Percentiles rank a stretch among this genome's conserved stretches.
phyloP scores from a whole-genome alignment of 805 yeast species.

The Ogataea haglerorum region DNA sequence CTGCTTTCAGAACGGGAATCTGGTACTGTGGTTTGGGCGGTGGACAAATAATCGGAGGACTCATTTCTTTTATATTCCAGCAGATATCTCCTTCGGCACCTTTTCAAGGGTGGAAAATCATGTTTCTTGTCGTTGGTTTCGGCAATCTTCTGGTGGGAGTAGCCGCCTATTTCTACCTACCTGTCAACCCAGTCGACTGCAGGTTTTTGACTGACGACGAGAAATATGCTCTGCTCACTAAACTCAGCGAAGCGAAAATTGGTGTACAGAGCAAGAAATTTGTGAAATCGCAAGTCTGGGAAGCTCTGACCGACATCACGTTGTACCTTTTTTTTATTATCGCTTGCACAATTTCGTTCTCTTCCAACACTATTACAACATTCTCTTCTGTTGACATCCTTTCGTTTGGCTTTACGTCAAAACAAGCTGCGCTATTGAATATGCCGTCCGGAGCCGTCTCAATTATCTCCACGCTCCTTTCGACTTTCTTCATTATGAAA shows the following conservation, averaged over 20 bases:
- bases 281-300: conserved; percentile 43
- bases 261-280: conserved; percentile 49
- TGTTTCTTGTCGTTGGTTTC: conserved; percentile 54
- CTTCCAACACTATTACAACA: conserved; percentile 52
- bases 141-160: conserved; percentile 50
- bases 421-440: conserved; percentile 47
- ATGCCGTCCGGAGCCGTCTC: conserved; percentile 56
- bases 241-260: conserved; percentile 46
- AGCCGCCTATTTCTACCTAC: conserved; percentile 38
- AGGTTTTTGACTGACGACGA: conserved; percentile 28
- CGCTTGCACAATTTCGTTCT: conserved; percentile 45
- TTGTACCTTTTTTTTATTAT: conserved; percentile 48
- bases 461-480: conserved; percentile 36
- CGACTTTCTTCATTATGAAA: conserved; percentile 19
- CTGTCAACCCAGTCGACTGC: conserved; percentile 43
- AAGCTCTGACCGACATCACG: conserved; percentile 44
- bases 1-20: conserved; percentile 33
- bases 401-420: conserved; percentile 46
- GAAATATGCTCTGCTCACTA: conserved; percentile 40
- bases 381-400: conserved; percentile 51
- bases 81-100: conserved; percentile 39
- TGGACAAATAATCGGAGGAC: conserved; percentile 44
- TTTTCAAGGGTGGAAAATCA: conserved; percentile 58
- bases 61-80: conserved; percentile 51
- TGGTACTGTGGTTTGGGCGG: conserved; percentile 39